phyloP scores from a whole-genome alignment of 2,329 filamentous ascomycete species.

The Biscogniauxia mediterranea region DNA sequence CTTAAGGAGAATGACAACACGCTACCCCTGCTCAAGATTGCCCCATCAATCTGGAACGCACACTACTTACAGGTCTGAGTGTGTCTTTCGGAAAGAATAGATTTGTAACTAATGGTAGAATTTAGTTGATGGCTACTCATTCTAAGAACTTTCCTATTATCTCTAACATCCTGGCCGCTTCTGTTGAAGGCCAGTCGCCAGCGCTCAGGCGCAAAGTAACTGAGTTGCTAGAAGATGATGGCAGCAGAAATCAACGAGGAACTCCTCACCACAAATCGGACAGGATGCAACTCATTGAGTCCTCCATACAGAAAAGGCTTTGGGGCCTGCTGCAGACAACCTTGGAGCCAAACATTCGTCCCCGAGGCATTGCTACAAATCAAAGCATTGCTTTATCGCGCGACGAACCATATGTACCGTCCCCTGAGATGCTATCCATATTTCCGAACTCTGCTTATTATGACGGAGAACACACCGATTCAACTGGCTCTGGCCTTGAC shows the following conservation, averaged over 20 bases:
- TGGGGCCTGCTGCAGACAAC: constrained; percentile 25
- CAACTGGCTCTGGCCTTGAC: background rate
- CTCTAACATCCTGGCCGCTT: constrained; percentile 23
- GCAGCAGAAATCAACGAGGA: background rate
- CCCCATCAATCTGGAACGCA: constrained; percentile 20
- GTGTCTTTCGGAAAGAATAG: background rate
- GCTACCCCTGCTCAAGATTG: constrained; percentile 17
- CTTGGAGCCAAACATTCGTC: constrained; percentile 16
- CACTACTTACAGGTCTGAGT: constrained; percentile 15
- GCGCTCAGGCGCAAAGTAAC: constrained; percentile 20
- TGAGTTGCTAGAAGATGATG: constrained; percentile 8
- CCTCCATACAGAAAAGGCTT: constrained; percentile 17
- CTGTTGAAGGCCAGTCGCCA: constrained; percentile 20
- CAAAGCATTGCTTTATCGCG: background rate
- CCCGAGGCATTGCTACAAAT: constrained; percentile 7
- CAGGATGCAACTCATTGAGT: constrained; percentile 6
- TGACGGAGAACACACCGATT: background rate
- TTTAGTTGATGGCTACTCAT: constrained; percentile 22
- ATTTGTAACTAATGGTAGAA: background rate
- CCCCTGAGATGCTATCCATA: background rate
- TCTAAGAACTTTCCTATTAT: constrained; percentile 22
- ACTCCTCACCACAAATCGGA: background rate
- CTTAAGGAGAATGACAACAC: background rate
- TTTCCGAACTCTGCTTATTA: background rate
- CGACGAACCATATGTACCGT: background rate